A percentile compares a stretch with the other conserved stretches of the same genome.
Evolutionary conservation across 2,329 filamentous ascomycete genomes (phyloP).

Genomic region (Alternaria tenuissima): DNA sequence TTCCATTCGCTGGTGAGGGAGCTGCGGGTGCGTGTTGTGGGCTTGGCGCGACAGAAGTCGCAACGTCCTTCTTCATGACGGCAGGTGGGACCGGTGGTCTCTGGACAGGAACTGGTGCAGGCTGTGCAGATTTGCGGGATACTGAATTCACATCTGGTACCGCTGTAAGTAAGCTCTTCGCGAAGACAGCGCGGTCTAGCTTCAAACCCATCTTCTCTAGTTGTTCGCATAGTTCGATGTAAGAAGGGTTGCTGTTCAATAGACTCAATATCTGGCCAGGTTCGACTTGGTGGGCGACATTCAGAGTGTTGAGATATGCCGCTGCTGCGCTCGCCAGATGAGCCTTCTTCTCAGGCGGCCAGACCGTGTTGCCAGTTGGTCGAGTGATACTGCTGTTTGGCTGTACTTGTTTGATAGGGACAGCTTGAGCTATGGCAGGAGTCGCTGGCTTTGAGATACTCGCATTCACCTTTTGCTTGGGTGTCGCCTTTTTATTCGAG

Average conservation of each 20-base stretch:
- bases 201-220: constrained; percentile 60
- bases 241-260: constrained; percentile 63
- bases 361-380: constrained; percentile 52
- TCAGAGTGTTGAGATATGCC: constrained; percentile 57
- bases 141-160: constrained; percentile 54
- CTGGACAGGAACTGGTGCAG: constrained; percentile 16
- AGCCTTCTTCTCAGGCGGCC: constrained; percentile 61
- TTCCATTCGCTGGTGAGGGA: constrained; percentile 21
- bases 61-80: constrained; percentile 30
- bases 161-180: constrained; percentile 58
- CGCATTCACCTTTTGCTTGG: constrained; percentile 22
- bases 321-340: constrained; percentile 61
- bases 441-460: constrained; percentile 13
- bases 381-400: constrained; percentile 8
- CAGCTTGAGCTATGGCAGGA: constrained; percentile 9
- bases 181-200: constrained; percentile 63
- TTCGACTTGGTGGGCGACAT: constrained; percentile 51
- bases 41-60: constrained; percentile 27
- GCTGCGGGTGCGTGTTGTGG: constrained; percentile 24
- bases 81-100: constrained; percentile 30
- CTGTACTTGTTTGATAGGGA: constrained; percentile 14
- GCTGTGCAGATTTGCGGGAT: constrained; percentile 29
- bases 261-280: constrained; percentile 55
- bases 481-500: constrained; percentile 31
- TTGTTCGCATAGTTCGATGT: constrained; percentile 63